phyloP scores from a whole-genome alignment of 495 filamentous ascomycete genomes.

The Hypoxylon lienhwacheense region DNA sequence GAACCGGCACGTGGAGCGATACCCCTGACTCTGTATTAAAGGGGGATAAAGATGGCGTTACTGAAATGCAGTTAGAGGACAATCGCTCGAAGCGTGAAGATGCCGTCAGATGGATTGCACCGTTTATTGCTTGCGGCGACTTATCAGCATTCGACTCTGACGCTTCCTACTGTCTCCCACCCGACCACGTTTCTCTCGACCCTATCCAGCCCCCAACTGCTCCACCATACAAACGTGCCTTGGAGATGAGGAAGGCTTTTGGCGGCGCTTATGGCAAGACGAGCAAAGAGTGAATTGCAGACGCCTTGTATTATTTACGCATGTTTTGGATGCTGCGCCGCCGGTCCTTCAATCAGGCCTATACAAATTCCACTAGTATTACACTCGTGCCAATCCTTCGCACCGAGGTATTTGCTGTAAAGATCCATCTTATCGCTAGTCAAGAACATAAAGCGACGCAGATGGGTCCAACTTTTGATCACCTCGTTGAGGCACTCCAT shows the following conservation, averaged over 20 bases:
- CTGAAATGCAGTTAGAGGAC: conserved; percentile 59
- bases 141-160: conserved; percentile 93
- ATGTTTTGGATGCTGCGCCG: conserved; percentile 13
- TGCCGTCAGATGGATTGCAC: conserved; percentile 77
- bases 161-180: conserved; percentile 84
- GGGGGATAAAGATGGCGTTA: conserved; percentile 59
- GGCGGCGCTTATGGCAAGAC: conserved; percentile 86
- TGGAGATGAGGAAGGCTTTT: conserved; percentile 76
- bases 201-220: conserved; percentile 96
- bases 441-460: conserved; percentile 59
- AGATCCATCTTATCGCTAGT: conserved; percentile 46
- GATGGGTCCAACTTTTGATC: conserved; percentile 55
- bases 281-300: conserved; percentile 24
- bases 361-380: conserved; percentile 27
- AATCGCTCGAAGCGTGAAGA: conserved; percentile 46
- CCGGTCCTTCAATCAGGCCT: conserved; percentile 33
- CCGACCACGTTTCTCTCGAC: conserved; percentile 74
- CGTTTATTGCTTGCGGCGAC: conserved; percentile 95
- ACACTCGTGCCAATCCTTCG: conserved; percentile 45
- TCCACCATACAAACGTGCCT: conserved; percentile 86
- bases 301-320: neutral
- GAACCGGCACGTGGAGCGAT: conserved; percentile 48
- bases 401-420: conserved; percentile 54
- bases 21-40: conserved; percentile 15
- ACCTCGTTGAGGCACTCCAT: conserved; percentile 60